Conservation (phyloP, 192 early-diverging fungal genomes). For the Linderina pennispora region DNA sequence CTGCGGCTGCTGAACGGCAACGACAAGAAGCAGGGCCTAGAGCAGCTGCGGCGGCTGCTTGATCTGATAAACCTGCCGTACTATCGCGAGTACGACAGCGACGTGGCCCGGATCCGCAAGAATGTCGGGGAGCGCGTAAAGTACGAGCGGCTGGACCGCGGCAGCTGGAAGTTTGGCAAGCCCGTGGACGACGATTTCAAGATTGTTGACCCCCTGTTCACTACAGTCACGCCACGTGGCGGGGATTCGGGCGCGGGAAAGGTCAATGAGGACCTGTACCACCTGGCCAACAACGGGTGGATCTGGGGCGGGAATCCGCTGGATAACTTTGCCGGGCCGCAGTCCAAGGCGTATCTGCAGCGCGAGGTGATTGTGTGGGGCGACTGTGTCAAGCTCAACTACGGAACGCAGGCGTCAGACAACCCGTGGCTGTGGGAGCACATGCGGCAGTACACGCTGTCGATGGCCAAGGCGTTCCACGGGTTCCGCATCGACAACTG, state of each 20-base stretch:
- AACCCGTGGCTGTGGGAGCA: conserved; percentile 97
- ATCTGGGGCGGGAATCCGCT: conserved; percentile 88
- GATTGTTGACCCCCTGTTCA: conserved; percentile 95
- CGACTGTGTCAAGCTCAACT: conserved; percentile 98
- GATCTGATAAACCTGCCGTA: conserved; percentile 83
- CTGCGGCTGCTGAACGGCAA: conserved; percentile 20
- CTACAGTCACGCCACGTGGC: conserved; percentile 72
- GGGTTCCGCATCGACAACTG: conserved; percentile 99
- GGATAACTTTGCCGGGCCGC: conserved; percentile 85
- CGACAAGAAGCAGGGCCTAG: conserved; percentile 20
- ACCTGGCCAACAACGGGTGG: conserved; percentile 96
- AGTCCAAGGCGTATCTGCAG: conserved; percentile 82
- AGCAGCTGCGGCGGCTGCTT: conserved; percentile 56
- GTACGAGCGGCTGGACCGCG: conserved; percentile 77
- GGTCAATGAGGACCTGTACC: conserved; percentile 65
- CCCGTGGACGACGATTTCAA: conserved; percentile 64
- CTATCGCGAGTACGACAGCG: conserved; percentile 82
- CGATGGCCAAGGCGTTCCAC: conserved; percentile 84
- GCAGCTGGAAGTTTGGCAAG: conserved; percentile 75
- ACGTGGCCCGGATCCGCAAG: conserved; percentile 58
- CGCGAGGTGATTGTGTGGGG: conserved; percentile 99
- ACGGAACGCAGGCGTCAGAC: conserved; percentile 75
- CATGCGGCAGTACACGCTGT: conserved; percentile 81
- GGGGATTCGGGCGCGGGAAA: no score
- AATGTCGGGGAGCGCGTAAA: conserved; percentile 75